Conservation (phyloP, 2,329 filamentous ascomycete species). For the Chaetomium strumarium region DNA sequence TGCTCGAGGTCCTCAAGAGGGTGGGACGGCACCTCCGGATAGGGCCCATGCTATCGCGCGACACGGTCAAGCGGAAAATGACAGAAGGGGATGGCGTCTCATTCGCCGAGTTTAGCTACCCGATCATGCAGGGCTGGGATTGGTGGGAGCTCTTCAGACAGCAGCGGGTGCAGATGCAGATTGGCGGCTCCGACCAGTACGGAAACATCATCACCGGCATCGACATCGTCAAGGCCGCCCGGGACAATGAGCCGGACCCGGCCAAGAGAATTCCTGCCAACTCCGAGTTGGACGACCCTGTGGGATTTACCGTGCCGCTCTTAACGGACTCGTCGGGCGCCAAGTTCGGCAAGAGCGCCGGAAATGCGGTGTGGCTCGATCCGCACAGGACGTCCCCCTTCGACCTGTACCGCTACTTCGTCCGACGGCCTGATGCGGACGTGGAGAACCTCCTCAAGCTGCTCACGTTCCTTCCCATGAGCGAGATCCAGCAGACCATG, state of each 20-base stretch:
- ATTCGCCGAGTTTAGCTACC: constrained; percentile 88
- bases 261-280: constrained; percentile 32
- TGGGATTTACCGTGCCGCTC: constrained; percentile 87
- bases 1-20: constrained; percentile 69
- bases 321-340: constrained; percentile 77
- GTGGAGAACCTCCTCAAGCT: constrained; percentile 78
- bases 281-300: constrained; percentile 50
- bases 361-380: constrained; percentile 92
- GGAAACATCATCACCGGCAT: constrained; percentile 92
- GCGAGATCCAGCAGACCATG: constrained; percentile 64
- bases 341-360: constrained; percentile 93
- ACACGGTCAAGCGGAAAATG: constrained; percentile 85
- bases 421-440: constrained; percentile 74
- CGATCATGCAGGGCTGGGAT: constrained; percentile 91
- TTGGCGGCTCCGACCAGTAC: constrained; percentile 92
- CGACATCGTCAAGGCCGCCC: constrained; percentile 73
- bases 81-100: constrained; percentile 88
- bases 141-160: constrained; percentile 80
- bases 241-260: constrained; percentile 49
- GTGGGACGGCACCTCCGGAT: constrained; percentile 70
- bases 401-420: constrained; percentile 86
- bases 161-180: constrained; percentile 70
- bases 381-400: constrained; percentile 71
- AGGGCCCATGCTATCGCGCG: constrained; percentile 80
- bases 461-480: constrained; percentile 78